These are phyloP conservation scores for Russula brevipes DNA, from an alignment of 768 basidiomycete genomes.

Conservation along the genomic window DNA sequence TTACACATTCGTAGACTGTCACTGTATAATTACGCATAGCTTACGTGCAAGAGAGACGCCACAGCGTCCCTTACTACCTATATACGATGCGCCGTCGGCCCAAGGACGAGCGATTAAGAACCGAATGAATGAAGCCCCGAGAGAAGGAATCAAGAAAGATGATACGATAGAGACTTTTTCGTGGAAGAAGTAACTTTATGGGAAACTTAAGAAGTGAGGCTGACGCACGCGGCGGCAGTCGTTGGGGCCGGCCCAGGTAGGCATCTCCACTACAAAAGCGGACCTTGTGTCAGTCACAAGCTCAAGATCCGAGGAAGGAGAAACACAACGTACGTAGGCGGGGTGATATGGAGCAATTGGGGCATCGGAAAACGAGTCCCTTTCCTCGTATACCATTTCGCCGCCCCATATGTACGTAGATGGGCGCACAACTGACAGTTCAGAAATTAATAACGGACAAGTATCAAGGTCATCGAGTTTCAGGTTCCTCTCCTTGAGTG, in stretches of 20 bases:
- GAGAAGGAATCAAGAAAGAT: constrained; percentile 20
- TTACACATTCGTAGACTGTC: constrained; percentile 15
- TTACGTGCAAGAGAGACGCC: constrained; percentile 16
- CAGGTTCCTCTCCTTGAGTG: constrained; percentile 29
- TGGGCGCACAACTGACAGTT: constrained; percentile 36
- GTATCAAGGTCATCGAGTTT: constrained; percentile 28
- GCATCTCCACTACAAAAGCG: constrained; percentile 32
- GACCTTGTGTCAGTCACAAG: constrained; percentile 1
- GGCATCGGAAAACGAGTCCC: constrained; percentile 30
- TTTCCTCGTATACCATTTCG: constrained; percentile 34
- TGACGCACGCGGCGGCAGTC: constrained; percentile 14
- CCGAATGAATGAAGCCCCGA: background rate
- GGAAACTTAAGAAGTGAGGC: background rate
- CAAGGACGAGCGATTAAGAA: constrained; percentile 12
- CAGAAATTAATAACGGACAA: constrained; percentile 36
- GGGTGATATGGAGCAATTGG: constrained; percentile 35
- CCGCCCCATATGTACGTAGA: constrained; percentile 31
- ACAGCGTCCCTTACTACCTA: constrained; percentile 3
- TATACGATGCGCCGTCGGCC: constrained; percentile 15
- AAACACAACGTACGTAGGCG: constrained; percentile 30
- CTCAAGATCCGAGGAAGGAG: background rate
- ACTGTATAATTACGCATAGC: constrained; percentile 20
- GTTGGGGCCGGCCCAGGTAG: constrained; percentile 36
- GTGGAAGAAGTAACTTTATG: constrained; percentile 1
- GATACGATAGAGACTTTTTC: constrained; percentile 9